Evolutionary conservation across 352 stramenopile species (phyloP), one percentile per base, ranked within the genome.

Genomic region (Stephanocyclus meneghinianus): DNA sequence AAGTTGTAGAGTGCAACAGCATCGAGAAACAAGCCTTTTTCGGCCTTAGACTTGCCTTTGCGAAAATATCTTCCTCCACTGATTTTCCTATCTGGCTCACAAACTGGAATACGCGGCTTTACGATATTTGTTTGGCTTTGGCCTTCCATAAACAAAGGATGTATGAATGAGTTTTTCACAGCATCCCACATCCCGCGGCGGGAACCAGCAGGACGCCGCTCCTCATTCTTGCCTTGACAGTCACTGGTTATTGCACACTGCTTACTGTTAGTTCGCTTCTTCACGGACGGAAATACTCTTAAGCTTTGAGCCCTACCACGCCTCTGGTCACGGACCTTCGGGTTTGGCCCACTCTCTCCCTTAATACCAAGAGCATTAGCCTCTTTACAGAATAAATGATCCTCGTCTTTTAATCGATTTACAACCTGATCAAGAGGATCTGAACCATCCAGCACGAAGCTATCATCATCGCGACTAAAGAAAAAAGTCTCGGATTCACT

Each of bases 1-100:
- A 77, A 59, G 59, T 77, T 61, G 48, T 64, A 71, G 21, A 60
- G 70, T 11, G 61, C 30, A 30, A 77, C 70, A 47, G 70, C 70
- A 47, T 77, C 62, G 21, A 57, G 26, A 30, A 30, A 77, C 26
- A 63, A 18, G 16, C 35, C 26, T 44, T 59, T 37, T 16, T 64
- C 47, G 26, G 60, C 60, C 26, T 61, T 59, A 50, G 18, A 13
- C 9, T 56, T 68, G 8, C 70, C 70, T 4, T 21, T 44, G 16
- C 37, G n/a, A 40, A 68, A 77, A 32, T 47, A 45, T 10, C 10
- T n/a, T 9, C 26, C 29, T 2, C 56, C 56, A 18, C 45, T 64
- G 10, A 42, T 10, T 6, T 16, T 51, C 42, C 15, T 50, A 32
- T 69, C 15, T 71, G 53, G 2, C 59, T 59, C 48, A 48, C 40